A percentile compares a stretch with the other conserved stretches of the same genome.
Conservation (phyloP, 768 basidiomycete species). For the Dentipellis sp. region DNA sequence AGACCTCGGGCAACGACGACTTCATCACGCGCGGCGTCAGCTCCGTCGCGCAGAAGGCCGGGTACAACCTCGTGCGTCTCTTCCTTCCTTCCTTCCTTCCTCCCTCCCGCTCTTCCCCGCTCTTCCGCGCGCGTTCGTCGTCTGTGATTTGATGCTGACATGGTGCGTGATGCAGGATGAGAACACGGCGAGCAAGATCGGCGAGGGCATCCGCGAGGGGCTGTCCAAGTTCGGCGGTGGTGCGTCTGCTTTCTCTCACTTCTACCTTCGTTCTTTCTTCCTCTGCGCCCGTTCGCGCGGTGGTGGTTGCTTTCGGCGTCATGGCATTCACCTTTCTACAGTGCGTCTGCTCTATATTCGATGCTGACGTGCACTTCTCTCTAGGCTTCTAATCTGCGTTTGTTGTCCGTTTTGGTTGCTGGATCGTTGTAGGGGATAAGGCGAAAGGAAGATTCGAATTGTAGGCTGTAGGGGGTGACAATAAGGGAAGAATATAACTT, state of each 20-base stretch:
- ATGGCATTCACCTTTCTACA: neutral
- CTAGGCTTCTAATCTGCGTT: neutral
- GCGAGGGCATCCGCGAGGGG: conserved; percentile 21
- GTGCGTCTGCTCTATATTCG: neutral
- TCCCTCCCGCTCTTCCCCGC: neutral
- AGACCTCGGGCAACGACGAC: conserved; percentile 15
- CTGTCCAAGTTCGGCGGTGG: conserved; percentile 14
- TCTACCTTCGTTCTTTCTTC: neutral
- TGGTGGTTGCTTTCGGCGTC: no score
- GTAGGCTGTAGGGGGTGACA: no score
- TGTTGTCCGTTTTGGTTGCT: neutral
- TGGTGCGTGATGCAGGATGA: conserved; percentile 19
- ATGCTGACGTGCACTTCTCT: neutral
- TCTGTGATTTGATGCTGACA: neutral
- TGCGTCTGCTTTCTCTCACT: neutral
- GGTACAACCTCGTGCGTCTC: conserved; percentile 34
- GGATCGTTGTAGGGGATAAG: neutral
- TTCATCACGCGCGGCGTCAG: conserved; percentile 31
- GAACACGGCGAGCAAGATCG: conserved; percentile 28
- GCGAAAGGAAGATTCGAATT: no score
- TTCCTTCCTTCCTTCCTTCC: neutral
- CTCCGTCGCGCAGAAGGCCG: conserved; percentile 28
- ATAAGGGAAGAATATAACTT: no score
- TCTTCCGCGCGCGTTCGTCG: no score
- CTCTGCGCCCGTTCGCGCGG: no score